These are phyloP conservation scores for Hordeum pubiflorum DNA, from an alignment of 202 grass and related monocot species.

Conservation along the genomic window DNA sequence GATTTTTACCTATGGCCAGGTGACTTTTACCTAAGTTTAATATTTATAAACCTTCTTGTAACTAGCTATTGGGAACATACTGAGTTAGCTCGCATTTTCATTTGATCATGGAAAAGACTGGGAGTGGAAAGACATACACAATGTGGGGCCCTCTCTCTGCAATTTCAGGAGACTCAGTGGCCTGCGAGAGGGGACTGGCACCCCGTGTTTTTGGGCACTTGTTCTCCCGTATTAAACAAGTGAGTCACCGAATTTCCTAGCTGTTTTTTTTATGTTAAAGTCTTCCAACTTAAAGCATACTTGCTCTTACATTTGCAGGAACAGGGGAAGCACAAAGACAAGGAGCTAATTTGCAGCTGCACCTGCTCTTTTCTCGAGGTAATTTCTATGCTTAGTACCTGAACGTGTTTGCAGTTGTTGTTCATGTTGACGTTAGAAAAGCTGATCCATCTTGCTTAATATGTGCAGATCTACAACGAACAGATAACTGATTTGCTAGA, in stretches of 20 bases:
- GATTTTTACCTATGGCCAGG: slow-evolving; percentile 95
- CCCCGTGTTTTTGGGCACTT: slow-evolving; percentile 87
- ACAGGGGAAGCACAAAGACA: slow-evolving; percentile 66
- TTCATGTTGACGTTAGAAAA: slow-evolving; percentile 23
- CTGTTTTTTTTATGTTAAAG: neutral
- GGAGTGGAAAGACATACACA: slow-evolving; percentile 94
- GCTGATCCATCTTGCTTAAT: slow-evolving; percentile 16
- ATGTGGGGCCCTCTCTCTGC: slow-evolving; percentile 89
- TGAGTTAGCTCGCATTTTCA: slow-evolving; percentile 11
- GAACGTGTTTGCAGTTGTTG: neutral
- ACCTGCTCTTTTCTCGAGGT: slow-evolving; percentile 87
- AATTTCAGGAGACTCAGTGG: slow-evolving; percentile 48
- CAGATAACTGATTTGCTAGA: slow-evolving; percentile 98
- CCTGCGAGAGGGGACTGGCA: slow-evolving; percentile 66
- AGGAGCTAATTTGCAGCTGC: slow-evolving; percentile 71
- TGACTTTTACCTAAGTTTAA: slow-evolving; percentile 25
- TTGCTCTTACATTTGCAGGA: slow-evolving; percentile 47
- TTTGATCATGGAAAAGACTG: slow-evolving; percentile 51
- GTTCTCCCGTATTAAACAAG: slow-evolving; percentile 83
- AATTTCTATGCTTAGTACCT: slow-evolving; percentile 38
- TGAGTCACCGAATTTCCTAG: slow-evolving; percentile 17
- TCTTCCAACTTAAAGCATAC: slow-evolving; percentile 7
- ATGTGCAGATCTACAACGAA: slow-evolving; percentile 88
- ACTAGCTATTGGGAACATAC: slow-evolving; percentile 7
- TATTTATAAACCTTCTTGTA: slow-evolving; percentile 12